Evolutionary conservation across 2,329 filamentous ascomycete genomes (phyloP).

Genomic region (Falciphora oryzae): DNA sequence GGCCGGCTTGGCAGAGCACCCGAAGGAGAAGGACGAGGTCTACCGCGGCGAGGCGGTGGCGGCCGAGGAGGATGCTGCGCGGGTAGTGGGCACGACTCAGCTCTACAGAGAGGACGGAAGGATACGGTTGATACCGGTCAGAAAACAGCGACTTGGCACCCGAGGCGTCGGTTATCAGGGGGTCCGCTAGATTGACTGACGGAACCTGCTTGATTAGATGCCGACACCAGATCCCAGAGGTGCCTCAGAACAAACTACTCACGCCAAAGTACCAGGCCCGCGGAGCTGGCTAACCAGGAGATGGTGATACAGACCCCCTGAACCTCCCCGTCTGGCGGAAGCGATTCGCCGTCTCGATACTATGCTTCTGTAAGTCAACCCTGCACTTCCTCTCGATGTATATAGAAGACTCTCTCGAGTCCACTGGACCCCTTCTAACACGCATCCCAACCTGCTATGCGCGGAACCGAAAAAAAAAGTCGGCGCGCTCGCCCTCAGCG

Average conservation of each 20-base stretch:
- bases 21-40: not conserved
- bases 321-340: slow-evolving; percentile 27
- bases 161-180: not conserved
- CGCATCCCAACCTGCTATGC: too few species aligned
- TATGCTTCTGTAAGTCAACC: slow-evolving; percentile 24
- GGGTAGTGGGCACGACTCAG: slow-evolving; percentile 15
- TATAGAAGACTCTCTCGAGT: too few species aligned
- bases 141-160: not conserved
- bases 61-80: not conserved
- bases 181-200: too few species aligned
- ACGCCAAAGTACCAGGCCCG: not conserved
- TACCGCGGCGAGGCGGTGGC: not conserved
- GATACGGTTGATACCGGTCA: slow-evolving; percentile 14
- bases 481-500: slow-evolving; percentile 23
- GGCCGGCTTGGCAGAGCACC: not conserved
- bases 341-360: slow-evolving; percentile 23
- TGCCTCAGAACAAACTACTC: not conserved
- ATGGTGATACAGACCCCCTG: slow-evolving; percentile 21
- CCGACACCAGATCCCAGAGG: slow-evolving; percentile 15
- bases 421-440: too few species aligned
- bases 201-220: slow-evolving; percentile 2
- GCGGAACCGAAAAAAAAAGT: not conserved
- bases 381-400: too few species aligned
- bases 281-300: not conserved
- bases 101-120: slow-evolving; percentile 13